These are phyloP conservation scores for Auriscalpium orientale DNA, from an alignment of 768 basidiomycete species.

Conservation along the genomic window DNA sequence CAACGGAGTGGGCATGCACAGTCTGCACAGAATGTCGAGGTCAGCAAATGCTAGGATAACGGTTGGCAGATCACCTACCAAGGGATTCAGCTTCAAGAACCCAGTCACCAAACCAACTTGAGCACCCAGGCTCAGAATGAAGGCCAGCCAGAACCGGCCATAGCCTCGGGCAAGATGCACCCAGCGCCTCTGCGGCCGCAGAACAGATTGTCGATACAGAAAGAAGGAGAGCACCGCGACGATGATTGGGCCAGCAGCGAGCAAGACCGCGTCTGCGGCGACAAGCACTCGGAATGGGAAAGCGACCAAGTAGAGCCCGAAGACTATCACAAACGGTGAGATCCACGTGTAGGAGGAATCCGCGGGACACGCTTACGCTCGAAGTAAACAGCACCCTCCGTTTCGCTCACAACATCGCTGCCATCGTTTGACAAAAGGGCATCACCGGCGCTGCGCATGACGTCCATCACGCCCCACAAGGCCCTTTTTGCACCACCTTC, in stretches of 20 bases:
- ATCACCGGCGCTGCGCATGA: constrained; percentile 44
- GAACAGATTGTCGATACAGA: constrained; percentile 11
- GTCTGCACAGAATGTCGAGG: constrained; percentile 34
- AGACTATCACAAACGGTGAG: constrained; percentile 36
- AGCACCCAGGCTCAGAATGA: constrained; percentile 36
- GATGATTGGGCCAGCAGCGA: constrained; percentile 56
- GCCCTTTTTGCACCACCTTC: constrained; percentile 42
- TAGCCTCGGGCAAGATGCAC: constrained; percentile 28
- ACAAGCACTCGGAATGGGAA: constrained; percentile 46
- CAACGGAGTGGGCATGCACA: constrained; percentile 48
- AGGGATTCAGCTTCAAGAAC: constrained; percentile 53
- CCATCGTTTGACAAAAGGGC: constrained; percentile 34
- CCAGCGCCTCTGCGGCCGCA: constrained; percentile 3
- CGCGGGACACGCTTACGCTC: constrained; percentile 33
- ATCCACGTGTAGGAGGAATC: neutral
- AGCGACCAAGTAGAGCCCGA: constrained; percentile 45
- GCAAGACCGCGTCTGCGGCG: constrained; percentile 48
- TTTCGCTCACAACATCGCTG: constrained; percentile 15
- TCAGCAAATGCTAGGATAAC: neutral
- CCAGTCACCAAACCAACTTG: constrained; percentile 42
- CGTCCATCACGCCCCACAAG: constrained; percentile 79
- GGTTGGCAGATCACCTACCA: constrained; percentile 35
- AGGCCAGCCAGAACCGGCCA: constrained; percentile 55
- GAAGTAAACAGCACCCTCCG: constrained; percentile 51
- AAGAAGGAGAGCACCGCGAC: constrained; percentile 32